Conservation (phyloP, 169 alveolate species). For the Cytauxzoon felis region DNA sequence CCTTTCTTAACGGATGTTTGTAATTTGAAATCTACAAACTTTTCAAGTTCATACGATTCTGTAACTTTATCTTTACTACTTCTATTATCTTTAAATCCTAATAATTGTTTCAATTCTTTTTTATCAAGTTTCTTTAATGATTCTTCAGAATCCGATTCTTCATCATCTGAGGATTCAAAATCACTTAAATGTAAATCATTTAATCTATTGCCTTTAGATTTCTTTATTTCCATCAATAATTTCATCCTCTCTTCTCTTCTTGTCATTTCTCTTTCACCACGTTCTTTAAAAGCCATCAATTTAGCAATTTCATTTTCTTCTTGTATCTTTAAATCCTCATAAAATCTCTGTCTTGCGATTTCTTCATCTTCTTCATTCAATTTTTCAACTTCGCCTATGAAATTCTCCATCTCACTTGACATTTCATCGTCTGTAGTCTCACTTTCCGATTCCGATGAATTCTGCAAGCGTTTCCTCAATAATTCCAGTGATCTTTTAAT, state of each 20-base stretch:
- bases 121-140: conserved; percentile 9
- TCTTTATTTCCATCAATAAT: conserved; percentile 44
- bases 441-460: conserved; percentile 43
- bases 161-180: conserved; percentile 60
- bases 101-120: conserved; percentile 21
- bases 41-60: conserved; percentile 26
- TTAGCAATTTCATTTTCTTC: conserved; percentile 49
- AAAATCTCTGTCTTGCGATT: conserved; percentile 54
- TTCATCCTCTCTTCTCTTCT: conserved; percentile 52
- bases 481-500: conserved; percentile 20
- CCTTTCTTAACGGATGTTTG: background rate
- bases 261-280: conserved; percentile 49
- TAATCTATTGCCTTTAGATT: conserved; percentile 7
- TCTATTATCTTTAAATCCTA: conserved; percentile 13
- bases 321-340: conserved; percentile 32
- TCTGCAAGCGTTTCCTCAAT: conserved; percentile 30
- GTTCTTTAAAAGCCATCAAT: conserved; percentile 55
- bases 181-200: conserved; percentile 54
- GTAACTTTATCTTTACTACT: background rate
- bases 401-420: conserved; percentile 47
- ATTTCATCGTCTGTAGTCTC: conserved; percentile 26
- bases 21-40: conserved; percentile 33
- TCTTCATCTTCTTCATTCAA: conserved; percentile 62
- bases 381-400: conserved; percentile 47
- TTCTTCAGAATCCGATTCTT: background rate